Percentiles rank a stretch among this genome's conserved stretches.
Conservation (phyloP, 78 protist species). For the Chrysochromulina parva region DNA sequence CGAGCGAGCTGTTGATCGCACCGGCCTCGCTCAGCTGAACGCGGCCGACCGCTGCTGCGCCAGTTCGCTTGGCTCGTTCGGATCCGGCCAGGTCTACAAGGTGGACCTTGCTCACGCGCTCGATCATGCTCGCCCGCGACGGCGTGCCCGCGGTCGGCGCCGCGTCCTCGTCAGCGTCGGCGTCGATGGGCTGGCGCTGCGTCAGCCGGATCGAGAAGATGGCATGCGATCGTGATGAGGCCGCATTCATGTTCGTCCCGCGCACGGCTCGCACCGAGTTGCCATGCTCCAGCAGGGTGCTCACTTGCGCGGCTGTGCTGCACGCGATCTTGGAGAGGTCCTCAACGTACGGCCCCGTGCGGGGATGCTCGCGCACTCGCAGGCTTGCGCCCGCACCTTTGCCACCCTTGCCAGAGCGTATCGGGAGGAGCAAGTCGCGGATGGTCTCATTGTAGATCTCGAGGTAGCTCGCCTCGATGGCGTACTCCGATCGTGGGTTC, state of each 20-base stretch:
- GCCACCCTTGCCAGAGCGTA: not conserved
- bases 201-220: not conserved
- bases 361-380: not conserved
- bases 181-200: not conserved
- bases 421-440: slow-evolving; percentile 9
- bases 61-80: not conserved
- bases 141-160: no score
- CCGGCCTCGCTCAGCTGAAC: slow-evolving; percentile 21
- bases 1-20: slow-evolving; percentile 15
- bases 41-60: not conserved
- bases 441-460: slow-evolving; percentile 27
- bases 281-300: not conserved
- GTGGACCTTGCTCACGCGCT: not conserved
- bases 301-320: not conserved
- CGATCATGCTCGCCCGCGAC: not conserved
- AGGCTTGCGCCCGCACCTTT: no score
- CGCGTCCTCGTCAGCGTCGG: no score
- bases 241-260: slow-evolving; percentile 11
- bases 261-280: not conserved
- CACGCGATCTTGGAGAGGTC: not conserved
- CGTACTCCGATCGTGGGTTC: no score
- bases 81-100: not conserved
- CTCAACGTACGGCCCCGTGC: not conserved
- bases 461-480: not conserved
- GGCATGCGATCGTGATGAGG: slow-evolving; percentile 24